Conservation (phyloP, 179 eudicot species). For the Beta lomatogona region DNA sequence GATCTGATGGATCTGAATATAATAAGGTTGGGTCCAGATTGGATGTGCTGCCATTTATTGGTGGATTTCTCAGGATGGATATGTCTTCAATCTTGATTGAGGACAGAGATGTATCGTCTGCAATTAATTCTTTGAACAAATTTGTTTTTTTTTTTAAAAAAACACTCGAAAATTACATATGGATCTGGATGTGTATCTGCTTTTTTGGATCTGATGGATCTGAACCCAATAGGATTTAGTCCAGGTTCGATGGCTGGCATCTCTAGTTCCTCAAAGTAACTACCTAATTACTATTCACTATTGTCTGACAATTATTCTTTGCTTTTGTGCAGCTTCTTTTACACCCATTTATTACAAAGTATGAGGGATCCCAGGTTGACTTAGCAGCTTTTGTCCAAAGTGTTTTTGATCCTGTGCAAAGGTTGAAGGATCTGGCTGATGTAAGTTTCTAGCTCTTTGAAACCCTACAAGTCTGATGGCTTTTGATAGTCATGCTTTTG, state of each 20-base stretch:
- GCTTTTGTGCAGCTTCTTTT: slow-evolving; percentile 73
- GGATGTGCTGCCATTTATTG: background rate
- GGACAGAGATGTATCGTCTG: background rate
- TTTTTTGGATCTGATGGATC: too few species aligned
- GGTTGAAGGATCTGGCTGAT: slow-evolving; percentile 92
- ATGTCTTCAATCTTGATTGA: background rate
- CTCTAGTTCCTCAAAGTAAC: too few species aligned
- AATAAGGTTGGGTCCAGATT: too few species aligned
- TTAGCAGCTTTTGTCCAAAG: slow-evolving; percentile 69
- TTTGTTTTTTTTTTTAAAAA: too few species aligned
- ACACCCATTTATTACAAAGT: slow-evolving; percentile 78
- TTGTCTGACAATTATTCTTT: slow-evolving; percentile 14
- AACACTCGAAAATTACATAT: too few species aligned
- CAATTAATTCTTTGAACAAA: background rate
- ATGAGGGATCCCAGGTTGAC: slow-evolving; percentile 63
- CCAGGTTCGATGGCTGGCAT: too few species aligned
- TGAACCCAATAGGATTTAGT: too few species aligned
- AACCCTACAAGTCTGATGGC: background rate
- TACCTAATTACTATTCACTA: too few species aligned
- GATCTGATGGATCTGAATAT: too few species aligned
- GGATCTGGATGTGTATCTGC: too few species aligned
- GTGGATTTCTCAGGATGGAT: background rate
- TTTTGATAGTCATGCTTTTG: background rate
- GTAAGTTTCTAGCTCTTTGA: slow-evolving; percentile 46
- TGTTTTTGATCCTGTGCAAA: slow-evolving; percentile 84